Conservation (phyloP, 2,329 filamentous ascomycete genomes). For the Exophiala mesophila region DNA sequence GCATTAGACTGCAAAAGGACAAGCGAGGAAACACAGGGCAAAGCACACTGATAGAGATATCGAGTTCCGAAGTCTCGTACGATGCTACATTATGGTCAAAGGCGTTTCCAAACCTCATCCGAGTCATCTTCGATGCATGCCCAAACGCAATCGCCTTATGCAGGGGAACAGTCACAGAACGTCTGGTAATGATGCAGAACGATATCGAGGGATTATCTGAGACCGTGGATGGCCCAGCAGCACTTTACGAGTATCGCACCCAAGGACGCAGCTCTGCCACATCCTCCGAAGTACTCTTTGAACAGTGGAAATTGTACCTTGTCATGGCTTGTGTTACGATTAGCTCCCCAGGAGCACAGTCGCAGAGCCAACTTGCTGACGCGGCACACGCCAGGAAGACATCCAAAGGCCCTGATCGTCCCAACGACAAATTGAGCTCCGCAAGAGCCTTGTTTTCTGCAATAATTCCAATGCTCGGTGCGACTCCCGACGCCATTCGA, state of each 20-base stretch:
- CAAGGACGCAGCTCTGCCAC: slow-evolving; percentile 56
- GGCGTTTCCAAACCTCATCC: slow-evolving; percentile 90
- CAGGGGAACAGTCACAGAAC: slow-evolving; percentile 85
- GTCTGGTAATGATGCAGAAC: slow-evolving; percentile 88
- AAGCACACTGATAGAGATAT: slow-evolving; percentile 85
- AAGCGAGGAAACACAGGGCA: slow-evolving; percentile 78
- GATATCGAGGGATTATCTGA: slow-evolving; percentile 76
- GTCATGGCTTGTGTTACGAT: slow-evolving; percentile 96
- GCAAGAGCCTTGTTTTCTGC: slow-evolving; percentile 86
- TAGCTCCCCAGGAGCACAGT: slow-evolving; percentile 68
- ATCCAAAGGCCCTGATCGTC: slow-evolving; percentile 53
- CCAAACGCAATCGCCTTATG: slow-evolving; percentile 87
- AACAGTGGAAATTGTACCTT: slow-evolving; percentile 97
- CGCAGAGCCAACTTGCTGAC: slow-evolving; percentile 54
- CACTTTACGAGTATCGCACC: slow-evolving; percentile 35
- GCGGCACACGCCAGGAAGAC: slow-evolving; percentile 75
- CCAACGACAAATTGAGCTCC: slow-evolving; percentile 74
- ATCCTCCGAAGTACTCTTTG: slow-evolving; percentile 80
- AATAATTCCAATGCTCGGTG: slow-evolving; percentile 80
- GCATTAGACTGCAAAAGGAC: slow-evolving; percentile 84
- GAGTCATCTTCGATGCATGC: slow-evolving; percentile 84
- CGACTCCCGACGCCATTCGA: slow-evolving; percentile 72
- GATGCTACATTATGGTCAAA: slow-evolving; percentile 97
- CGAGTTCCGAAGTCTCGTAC: slow-evolving; percentile 90
- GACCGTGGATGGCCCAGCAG: slow-evolving; percentile 45